Evolutionary conservation across 1,284 basidiomycete genomes (phyloP).

Genomic region (Papiliotrema terrestris): DNA sequence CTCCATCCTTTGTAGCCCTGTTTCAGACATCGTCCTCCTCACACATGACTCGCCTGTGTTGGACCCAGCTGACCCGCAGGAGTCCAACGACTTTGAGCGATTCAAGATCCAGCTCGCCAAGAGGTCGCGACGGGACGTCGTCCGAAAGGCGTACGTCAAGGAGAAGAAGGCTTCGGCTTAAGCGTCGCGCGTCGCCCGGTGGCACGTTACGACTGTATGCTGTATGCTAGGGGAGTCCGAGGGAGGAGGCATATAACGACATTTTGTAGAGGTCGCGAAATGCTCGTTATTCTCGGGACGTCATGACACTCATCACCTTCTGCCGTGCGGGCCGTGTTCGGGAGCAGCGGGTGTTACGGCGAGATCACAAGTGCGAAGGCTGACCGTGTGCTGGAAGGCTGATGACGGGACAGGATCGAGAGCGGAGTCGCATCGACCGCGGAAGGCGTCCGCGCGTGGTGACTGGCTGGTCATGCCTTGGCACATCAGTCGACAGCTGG

Average conservation of each 20-base stretch:
- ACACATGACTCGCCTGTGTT: not conserved
- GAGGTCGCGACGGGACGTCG: slow-evolving; percentile 53
- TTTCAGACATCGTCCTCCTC: not conserved
- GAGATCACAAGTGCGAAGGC: no score
- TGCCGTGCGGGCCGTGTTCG: not conserved
- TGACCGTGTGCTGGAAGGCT: no score
- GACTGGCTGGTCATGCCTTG: no score
- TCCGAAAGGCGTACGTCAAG: slow-evolving; percentile 51
- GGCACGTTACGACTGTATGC: not conserved
- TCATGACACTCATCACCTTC: slow-evolving; percentile 10
- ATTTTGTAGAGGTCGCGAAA: slow-evolving; percentile 4
- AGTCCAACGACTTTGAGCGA: slow-evolving; percentile 85
- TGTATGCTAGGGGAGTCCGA: not conserved
- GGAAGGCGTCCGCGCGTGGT: no score
- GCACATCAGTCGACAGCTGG: no score
- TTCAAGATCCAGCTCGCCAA: slow-evolving; percentile 60
- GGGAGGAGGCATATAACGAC: not conserved
- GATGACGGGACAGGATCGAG: no score
- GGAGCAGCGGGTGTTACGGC: no score
- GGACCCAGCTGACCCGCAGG: slow-evolving; percentile 16
- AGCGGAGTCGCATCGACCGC: no score
- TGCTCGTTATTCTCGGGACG: slow-evolving; percentile 1
- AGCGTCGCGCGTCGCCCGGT: slow-evolving; percentile 6
- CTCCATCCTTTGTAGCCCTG: not conserved
- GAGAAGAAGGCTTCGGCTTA: slow-evolving; percentile 51